These are phyloP conservation scores for Sporisorium sorghi DNA, from an alignment of 1,284 basidiomycete species.

Conservation along the genomic window DNA sequence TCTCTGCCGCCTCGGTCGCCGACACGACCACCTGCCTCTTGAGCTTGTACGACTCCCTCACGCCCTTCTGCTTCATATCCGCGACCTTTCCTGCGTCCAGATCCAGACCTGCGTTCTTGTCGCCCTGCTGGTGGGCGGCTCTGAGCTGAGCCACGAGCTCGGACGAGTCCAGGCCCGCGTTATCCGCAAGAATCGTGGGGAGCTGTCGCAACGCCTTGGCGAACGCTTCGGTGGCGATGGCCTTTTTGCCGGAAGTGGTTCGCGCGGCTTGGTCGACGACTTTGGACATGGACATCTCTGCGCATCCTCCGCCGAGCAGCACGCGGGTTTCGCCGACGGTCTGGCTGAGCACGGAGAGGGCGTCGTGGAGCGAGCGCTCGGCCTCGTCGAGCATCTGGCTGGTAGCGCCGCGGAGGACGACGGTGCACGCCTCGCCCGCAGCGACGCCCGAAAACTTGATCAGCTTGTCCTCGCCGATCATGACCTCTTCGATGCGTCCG, in stretches of 20 bases:
- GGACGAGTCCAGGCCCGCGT: slow-evolving; percentile 96
- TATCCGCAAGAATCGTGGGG: slow-evolving; percentile 95
- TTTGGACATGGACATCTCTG: slow-evolving; percentile 97
- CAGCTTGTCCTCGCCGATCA: slow-evolving; percentile 98
- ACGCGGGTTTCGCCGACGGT: slow-evolving; percentile 96
- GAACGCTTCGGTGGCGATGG: slow-evolving; percentile 93
- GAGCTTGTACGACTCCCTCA: slow-evolving; percentile 97
- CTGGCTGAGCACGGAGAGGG: slow-evolving; percentile 94
- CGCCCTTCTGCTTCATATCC: slow-evolving; percentile 86
- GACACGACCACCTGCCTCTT: slow-evolving; percentile 94
- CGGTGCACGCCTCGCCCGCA: slow-evolving; percentile 98
- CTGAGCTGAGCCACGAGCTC: slow-evolving; percentile 90
- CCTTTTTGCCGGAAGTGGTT: slow-evolving; percentile 90
- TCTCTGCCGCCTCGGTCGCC: slow-evolving; percentile 96
- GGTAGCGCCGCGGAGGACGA: slow-evolving; percentile 95
- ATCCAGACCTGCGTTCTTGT: slow-evolving; percentile 86
- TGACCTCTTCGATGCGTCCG: slow-evolving; percentile 96
- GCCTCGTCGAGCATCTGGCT: slow-evolving; percentile 99
- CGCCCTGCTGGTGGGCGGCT: slow-evolving; percentile 93
- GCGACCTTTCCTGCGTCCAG: slow-evolving; percentile 87
- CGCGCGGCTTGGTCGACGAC: slow-evolving; percentile 90
- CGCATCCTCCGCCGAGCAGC: slow-evolving; percentile 93
- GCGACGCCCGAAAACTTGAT: slow-evolving; percentile 99
- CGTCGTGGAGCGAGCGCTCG: slow-evolving; percentile 96
- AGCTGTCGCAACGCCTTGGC: slow-evolving; percentile 84